A percentile compares a stretch with the other conserved stretches of the same genome.
These are phyloP conservation scores for Cymbomonas tetramitiformis DNA, from an alignment of 139 green algal genomes.

Conservation along the genomic window DNA sequence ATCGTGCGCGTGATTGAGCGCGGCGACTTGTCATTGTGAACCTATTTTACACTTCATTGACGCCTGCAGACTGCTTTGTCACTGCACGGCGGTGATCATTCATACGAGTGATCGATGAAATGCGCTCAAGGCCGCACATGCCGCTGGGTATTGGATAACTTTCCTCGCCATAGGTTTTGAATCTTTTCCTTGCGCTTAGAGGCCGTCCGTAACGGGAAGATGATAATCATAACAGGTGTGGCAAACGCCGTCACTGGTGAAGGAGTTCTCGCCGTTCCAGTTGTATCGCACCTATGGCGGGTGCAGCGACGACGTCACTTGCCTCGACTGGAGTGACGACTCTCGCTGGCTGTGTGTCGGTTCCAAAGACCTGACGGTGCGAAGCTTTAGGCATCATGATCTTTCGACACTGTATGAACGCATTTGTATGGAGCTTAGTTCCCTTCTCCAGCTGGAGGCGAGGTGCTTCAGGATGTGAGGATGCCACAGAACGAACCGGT, in stretches of 20 bases:
- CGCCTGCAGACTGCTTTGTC: too few species aligned
- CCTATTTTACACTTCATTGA: too few species aligned
- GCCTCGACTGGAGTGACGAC: slow-evolving; percentile 70
- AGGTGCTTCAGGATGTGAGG: too few species aligned
- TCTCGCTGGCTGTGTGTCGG: slow-evolving; percentile 54
- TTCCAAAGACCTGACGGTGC: slow-evolving; percentile 60
- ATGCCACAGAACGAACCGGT: too few species aligned
- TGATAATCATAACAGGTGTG: slow-evolving; percentile 58
- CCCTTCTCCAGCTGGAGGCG: too few species aligned
- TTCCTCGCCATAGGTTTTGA: too few species aligned
- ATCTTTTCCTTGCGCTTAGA: not conserved
- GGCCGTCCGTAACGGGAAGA: not conserved
- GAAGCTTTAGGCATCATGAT: not conserved
- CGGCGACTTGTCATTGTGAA: too few species aligned
- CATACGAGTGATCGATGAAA: too few species aligned
- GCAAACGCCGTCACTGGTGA: slow-evolving; percentile 50
- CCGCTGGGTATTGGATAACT: too few species aligned
- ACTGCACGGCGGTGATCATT: too few species aligned
- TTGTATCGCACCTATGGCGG: slow-evolving; percentile 75
- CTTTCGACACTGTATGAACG: not conserved
- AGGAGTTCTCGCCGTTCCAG: slow-evolving; percentile 72
- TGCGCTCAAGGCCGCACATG: too few species aligned
- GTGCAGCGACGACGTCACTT: slow-evolving; percentile 63
- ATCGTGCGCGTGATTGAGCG: too few species aligned
- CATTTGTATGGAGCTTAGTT: not conserved